These are phyloP conservation scores for Aspergillus cavernicola DNA, from an alignment of 495 filamentous ascomycete species.

Conservation along the genomic window DNA sequence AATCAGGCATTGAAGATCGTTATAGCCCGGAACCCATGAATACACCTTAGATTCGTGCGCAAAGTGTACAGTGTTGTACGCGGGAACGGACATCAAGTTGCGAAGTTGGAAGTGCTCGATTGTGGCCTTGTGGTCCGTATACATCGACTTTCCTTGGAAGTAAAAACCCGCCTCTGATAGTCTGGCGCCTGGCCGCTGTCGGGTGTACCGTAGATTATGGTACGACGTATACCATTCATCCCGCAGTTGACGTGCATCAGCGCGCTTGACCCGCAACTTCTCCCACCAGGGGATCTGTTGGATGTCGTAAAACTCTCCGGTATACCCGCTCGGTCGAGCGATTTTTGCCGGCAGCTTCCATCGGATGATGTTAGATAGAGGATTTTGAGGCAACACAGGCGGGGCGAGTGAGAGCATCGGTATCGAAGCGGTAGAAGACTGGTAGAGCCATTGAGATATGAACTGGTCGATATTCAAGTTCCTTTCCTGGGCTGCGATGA, in stretches of 20 bases:
- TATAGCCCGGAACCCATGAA: conserved; percentile 39
- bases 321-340: conserved; percentile 40
- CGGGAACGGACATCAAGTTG: conserved; percentile 71
- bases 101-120: conserved; percentile 87
- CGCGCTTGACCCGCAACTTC: conserved; percentile 56
- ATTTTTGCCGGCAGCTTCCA: conserved; percentile 42
- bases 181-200: conserved; percentile 19
- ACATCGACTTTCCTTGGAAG: conserved; percentile 70
- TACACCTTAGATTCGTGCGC: conserved; percentile 56
- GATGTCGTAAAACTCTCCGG: conserved; percentile 61
- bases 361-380: conserved; percentile 28
- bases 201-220: conserved; percentile 37
- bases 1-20: conserved; percentile 51
- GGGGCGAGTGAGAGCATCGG: conserved; percentile 19
- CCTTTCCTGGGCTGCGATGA: conserved; percentile 34
- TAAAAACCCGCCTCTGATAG: conserved; percentile 39
- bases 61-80: conserved; percentile 75
- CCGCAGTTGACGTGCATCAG: conserved; percentile 57
- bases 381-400: conserved; percentile 18
- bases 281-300: conserved; percentile 76
- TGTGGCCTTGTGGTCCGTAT: conserved; percentile 58
- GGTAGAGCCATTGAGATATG: conserved; percentile 37
- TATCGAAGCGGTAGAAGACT: conserved; percentile 21
- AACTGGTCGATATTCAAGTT: conserved; percentile 46
- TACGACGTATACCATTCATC: conserved; percentile 45